Conservation (phyloP, 2,329 filamentous ascomycete genomes). For the Magnaporthiopsis poae region DNA sequence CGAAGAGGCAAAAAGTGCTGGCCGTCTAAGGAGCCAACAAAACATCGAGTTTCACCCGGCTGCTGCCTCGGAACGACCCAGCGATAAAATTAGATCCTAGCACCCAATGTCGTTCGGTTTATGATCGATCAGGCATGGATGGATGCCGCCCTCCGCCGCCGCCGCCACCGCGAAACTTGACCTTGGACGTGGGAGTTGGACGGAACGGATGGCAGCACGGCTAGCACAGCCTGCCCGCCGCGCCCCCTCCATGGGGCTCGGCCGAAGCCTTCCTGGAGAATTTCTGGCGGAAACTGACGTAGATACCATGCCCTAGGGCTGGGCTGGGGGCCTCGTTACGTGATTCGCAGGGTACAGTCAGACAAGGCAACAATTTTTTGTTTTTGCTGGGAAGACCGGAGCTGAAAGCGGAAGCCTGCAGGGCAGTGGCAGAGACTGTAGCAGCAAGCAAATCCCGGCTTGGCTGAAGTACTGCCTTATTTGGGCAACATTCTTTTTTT, state of each 20-base stretch:
- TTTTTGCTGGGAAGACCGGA: too few species aligned
- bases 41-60: neutral
- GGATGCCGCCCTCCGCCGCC: too few species aligned
- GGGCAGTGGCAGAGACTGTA: too few species aligned
- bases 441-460: too few species aligned
- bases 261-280: neutral
- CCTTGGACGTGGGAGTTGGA: neutral
- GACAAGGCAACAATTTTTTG: neutral
- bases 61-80: neutral
- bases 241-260: neutral
- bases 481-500: too few species aligned
- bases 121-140: too few species aligned
- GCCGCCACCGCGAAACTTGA: neutral
- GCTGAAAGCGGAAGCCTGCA: too few species aligned
- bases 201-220: neutral
- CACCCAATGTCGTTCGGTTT: neutral
- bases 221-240: neutral
- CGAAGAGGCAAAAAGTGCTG: neutral
- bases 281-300: neutral
- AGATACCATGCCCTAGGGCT: neutral
- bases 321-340: too few species aligned
- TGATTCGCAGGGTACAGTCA: neutral
- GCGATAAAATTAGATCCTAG: neutral
- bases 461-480: too few species aligned
- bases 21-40: too few species aligned